These are phyloP conservation scores for Dorcoceras hygrometricum DNA, from an alignment of 257 asterid species.

Conservation along the genomic window DNA sequence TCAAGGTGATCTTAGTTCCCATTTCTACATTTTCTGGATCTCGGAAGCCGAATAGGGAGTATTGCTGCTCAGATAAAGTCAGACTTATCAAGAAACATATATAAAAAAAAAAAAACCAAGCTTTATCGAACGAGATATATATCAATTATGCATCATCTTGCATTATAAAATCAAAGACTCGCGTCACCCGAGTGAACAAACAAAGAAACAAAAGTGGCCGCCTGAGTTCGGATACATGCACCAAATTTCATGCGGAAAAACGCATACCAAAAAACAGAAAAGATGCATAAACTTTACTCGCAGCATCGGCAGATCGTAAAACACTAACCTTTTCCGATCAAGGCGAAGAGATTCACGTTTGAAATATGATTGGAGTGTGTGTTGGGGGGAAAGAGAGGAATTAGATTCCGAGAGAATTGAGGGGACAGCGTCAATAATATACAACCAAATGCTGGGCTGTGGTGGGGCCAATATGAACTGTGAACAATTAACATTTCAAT, in stretches of 20 bases:
- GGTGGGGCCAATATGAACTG: slow-evolving; percentile 32
- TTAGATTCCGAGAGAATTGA: neutral
- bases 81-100: slow-evolving; percentile 18
- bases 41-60: neutral
- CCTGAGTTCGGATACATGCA: slow-evolving; percentile 9
- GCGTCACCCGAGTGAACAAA: slow-evolving; percentile 8
- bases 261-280: neutral
- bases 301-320: slow-evolving; percentile 18
- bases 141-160: slow-evolving; percentile 21
- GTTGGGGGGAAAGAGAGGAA: slow-evolving; percentile 10
- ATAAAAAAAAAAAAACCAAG: neutral
- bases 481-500: no score
- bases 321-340: slow-evolving; percentile 22
- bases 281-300: slow-evolving; percentile 4
- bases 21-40: slow-evolving; percentile 17
- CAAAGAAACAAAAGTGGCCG: slow-evolving; percentile 1
- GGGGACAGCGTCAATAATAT: slow-evolving; percentile 26
- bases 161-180: slow-evolving; percentile 23
- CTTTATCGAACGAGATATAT: neutral
- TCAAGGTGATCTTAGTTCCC: neutral
- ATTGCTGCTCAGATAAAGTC: neutral
- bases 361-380: slow-evolving; percentile 19
- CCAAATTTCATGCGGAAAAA: slow-evolving; percentile 25
- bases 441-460: slow-evolving; percentile 21
- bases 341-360: slow-evolving; percentile 12